Conservation (phyloP, 2,329 filamentous ascomycete genomes). For the Pseudopithomyces maydicus region DNA sequence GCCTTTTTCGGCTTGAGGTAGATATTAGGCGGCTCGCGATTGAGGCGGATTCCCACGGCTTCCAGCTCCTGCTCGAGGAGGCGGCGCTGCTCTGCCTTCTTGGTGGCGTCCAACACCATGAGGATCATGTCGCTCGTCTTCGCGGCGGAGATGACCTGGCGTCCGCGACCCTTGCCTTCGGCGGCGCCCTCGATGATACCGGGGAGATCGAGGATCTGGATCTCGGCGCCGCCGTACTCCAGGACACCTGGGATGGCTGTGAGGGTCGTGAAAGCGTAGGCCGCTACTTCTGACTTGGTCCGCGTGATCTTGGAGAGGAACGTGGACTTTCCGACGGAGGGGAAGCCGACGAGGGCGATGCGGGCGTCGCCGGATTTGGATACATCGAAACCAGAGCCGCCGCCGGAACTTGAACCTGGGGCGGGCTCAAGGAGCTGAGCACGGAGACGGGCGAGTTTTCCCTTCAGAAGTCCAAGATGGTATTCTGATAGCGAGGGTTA, state of each 20-base stretch:
- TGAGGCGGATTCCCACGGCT: conserved; percentile 91
- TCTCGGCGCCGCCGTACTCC: conserved; percentile 96
- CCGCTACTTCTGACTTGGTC: conserved; percentile 93
- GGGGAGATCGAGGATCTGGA: conserved; percentile 94
- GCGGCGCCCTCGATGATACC: conserved; percentile 97
- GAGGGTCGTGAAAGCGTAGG: conserved; percentile 96
- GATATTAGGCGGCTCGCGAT: conserved; percentile 93
- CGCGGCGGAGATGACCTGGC: conserved; percentile 95
- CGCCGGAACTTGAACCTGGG: conserved; percentile 76
- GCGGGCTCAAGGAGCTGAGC: conserved; percentile 92
- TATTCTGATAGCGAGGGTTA: conserved; percentile 71
- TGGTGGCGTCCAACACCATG: conserved; percentile 97
- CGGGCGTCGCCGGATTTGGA: conserved; percentile 95
- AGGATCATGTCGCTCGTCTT: conserved; percentile 98
- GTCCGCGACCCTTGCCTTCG: conserved; percentile 92
- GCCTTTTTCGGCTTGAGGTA: conserved; percentile 96
- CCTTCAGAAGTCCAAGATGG: conserved; percentile 95
- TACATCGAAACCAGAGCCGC: conserved; percentile 83
- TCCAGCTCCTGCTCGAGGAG: conserved; percentile 91
- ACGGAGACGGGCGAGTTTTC: conserved; percentile 92
- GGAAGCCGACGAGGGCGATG: conserved; percentile 97
- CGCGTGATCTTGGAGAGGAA: conserved; percentile 99
- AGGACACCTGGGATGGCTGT: conserved; percentile 97
- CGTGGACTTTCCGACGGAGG: conserved; percentile 97
- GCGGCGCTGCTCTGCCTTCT: conserved; percentile 89